These are phyloP conservation scores for Hanseniaspora occidentalis DNA, from an alignment of 805 yeast species.

Conservation along the genomic window DNA sequence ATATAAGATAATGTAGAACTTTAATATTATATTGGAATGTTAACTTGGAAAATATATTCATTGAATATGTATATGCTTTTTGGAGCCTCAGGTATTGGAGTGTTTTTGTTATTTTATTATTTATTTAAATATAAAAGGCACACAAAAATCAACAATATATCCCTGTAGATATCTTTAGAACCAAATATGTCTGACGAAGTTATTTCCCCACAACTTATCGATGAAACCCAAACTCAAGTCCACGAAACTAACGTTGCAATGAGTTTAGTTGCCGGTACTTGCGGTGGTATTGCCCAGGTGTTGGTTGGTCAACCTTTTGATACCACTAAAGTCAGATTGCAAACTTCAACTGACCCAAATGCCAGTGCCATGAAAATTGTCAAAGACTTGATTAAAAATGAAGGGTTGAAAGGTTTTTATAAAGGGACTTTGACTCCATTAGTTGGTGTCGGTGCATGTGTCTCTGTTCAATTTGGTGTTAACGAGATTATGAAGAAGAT, in stretches of 20 bases:
- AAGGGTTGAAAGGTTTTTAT: slow-evolving; percentile 80
- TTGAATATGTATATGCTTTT: too few relatives aligned
- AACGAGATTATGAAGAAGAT: slow-evolving; percentile 87
- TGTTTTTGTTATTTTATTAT: slow-evolving; percentile 1
- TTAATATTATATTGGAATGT: too few relatives aligned
- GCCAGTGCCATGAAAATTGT: slow-evolving; percentile 57
- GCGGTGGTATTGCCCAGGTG: slow-evolving; percentile 94
- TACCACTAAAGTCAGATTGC: slow-evolving; percentile 85
- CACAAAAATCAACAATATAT: background rate
- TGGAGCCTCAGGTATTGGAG: too few relatives aligned
- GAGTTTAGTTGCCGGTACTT: slow-evolving; percentile 82
- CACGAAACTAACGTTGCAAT: slow-evolving; percentile 37
- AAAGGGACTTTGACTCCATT: slow-evolving; percentile 91
- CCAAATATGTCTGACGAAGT: slow-evolving; percentile 23
- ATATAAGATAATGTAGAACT: too few relatives aligned
- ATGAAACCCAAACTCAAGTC: slow-evolving; percentile 15
- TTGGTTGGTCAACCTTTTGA: slow-evolving; percentile 94
- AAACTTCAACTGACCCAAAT: slow-evolving; percentile 71
- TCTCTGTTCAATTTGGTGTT: slow-evolving; percentile 89
- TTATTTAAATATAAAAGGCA: too few relatives aligned
- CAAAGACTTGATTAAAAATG: slow-evolving; percentile 54
- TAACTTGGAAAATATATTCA: too few relatives aligned
- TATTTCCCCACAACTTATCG: slow-evolving; percentile 22
- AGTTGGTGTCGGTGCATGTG: slow-evolving; percentile 96
- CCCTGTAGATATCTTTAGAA: background rate